Evolutionary conservation across 176 grass and related monocot genomes (phyloP).

Genomic region (Carex pumila): DNA sequence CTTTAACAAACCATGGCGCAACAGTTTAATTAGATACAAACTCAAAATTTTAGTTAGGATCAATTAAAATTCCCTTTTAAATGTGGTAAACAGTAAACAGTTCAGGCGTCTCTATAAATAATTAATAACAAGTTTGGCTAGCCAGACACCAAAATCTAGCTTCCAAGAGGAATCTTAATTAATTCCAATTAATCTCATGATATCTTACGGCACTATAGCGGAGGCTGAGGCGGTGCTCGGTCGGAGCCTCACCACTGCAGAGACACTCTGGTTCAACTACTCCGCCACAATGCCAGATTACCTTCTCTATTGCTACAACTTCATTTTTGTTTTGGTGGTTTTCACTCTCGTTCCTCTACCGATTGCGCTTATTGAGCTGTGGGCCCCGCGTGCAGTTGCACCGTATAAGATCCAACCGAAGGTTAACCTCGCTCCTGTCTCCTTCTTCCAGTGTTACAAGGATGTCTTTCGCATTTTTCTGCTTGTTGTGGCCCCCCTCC

Average conservation of each 20-base stretch:
- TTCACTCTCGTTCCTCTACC: slow-evolving; percentile 80
- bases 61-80: no score
- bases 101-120: no score
- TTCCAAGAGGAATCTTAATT: no score
- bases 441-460: slow-evolving; percentile 65
- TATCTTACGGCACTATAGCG: slow-evolving; percentile 58
- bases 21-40: no score
- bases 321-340: slow-evolving; percentile 65
- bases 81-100: no score
- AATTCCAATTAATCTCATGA: slow-evolving; percentile 59
- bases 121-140: no score
- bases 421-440: slow-evolving; percentile 34
- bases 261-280: slow-evolving; percentile 67
- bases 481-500: slow-evolving; percentile 64
- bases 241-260: slow-evolving; percentile 42
- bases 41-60: no score
- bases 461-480: slow-evolving; percentile 64
- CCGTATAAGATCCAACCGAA: slow-evolving; percentile 81
- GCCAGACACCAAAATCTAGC: no score
- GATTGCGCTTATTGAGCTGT: slow-evolving; percentile 67
- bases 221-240: slow-evolving; percentile 75
- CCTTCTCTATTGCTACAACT: slow-evolving; percentile 58
- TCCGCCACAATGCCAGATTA: slow-evolving; percentile 49
- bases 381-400: slow-evolving; percentile 28
- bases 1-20: no score